These are phyloP conservation scores for Petunia secreta DNA, from an alignment of 257 asterid genomes.

Conservation along the genomic window DNA sequence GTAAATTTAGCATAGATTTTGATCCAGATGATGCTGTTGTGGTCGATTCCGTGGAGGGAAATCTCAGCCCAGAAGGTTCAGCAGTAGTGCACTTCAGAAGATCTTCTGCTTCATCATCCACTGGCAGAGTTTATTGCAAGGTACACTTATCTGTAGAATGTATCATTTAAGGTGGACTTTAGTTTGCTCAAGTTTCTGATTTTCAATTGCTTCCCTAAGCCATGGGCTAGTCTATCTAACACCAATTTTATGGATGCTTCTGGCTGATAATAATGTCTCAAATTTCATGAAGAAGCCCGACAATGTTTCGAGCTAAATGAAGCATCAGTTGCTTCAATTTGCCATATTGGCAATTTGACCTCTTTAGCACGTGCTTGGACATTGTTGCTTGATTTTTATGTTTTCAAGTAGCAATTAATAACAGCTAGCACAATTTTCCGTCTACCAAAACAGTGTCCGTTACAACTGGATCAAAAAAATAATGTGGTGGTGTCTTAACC, in stretches of 20 bases:
- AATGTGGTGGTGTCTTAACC: neutral
- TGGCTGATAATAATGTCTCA: neutral
- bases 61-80: slow-evolving; percentile 72
- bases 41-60: slow-evolving; percentile 70
- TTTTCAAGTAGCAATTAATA: neutral
- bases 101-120: slow-evolving; percentile 66
- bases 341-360: slow-evolving; percentile 8
- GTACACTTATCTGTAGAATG: slow-evolving; percentile 34
- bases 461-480: neutral
- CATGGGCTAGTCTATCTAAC: neutral
- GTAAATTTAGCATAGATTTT: slow-evolving; percentile 71
- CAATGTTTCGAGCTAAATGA: slow-evolving; percentile 13
- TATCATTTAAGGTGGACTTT: neutral
- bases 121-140: slow-evolving; percentile 90
- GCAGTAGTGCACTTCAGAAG: slow-evolving; percentile 68
- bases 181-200: neutral
- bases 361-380: neutral
- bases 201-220: slow-evolving; percentile 13
- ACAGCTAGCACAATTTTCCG: neutral
- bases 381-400: neutral
- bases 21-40: slow-evolving; percentile 81
- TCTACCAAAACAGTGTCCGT: neutral
- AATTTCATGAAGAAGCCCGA: neutral
- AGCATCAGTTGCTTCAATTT: slow-evolving; percentile 6
- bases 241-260: neutral